A percentile compares a stretch with the other conserved stretches of the same genome.
phyloP scores from a whole-genome alignment of 2,329 filamentous ascomycete species.

The Gyromitra esculenta region DNA sequence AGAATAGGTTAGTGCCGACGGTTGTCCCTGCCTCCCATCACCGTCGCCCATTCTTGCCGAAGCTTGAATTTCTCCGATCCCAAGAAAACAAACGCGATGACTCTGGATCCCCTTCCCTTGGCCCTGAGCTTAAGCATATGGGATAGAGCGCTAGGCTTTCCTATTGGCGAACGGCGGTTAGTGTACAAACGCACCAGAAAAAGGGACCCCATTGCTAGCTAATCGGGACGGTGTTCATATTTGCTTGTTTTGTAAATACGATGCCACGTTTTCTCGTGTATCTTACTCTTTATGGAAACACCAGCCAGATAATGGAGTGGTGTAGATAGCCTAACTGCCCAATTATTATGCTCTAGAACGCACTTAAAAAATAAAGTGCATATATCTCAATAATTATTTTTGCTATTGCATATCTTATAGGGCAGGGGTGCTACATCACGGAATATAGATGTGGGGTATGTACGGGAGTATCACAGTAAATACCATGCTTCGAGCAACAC shows the following conservation, averaged over 20 bases:
- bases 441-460: conserved; percentile 34
- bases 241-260: conserved; percentile 35
- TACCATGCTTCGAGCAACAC: conserved; percentile 19
- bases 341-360: conserved; percentile 10
- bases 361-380: conserved; percentile 14
- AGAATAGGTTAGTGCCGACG: background rate
- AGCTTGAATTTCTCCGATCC: conserved; percentile 9
- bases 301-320: conserved; percentile 1
- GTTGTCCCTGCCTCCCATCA: background rate
- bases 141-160: conserved; percentile 1
- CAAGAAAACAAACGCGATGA: conserved; percentile 9
- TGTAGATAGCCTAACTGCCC: background rate
- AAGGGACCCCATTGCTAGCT: conserved; percentile 9
- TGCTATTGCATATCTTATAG: conserved; percentile 30
- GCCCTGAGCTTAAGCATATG: background rate
- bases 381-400: conserved; percentile 24
- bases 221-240: conserved; percentile 10
- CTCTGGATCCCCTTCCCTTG: background rate
- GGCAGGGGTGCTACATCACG: conserved; percentile 10
- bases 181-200: background rate
- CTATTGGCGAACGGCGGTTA: background rate
- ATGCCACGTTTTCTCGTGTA: conserved; percentile 36
- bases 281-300: conserved; percentile 25
- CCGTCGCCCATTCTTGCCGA: background rate
- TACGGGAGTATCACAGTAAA: conserved; percentile 11